phyloP scores from a whole-genome alignment of 1,139 yeast genomes.

The Sugiyamaella japonica region DNA sequence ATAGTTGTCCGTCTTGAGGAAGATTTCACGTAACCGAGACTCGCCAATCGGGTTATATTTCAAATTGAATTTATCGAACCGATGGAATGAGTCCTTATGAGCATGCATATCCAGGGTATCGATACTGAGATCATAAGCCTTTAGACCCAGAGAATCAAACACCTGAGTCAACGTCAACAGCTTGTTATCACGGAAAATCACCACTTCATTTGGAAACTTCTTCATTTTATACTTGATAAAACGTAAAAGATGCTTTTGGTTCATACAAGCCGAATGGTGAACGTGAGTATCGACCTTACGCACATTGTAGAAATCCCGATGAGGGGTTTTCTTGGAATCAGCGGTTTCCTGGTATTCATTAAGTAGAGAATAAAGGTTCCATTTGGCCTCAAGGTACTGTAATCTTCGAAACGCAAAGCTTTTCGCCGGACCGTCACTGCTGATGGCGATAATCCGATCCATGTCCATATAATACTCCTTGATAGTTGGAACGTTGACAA shows the following conservation, averaged over 20 bases:
- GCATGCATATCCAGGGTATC: slow-evolving; percentile 99
- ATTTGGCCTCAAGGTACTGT: slow-evolving; percentile 92
- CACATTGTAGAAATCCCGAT: slow-evolving; percentile 95
- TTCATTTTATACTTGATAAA: slow-evolving; percentile 89
- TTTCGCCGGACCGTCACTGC: slow-evolving; percentile 96
- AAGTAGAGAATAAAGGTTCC: slow-evolving; percentile 85
- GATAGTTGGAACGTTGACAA: slow-evolving; percentile 71
- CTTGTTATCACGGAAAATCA: slow-evolving; percentile 89
- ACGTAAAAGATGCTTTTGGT: slow-evolving; percentile 91
- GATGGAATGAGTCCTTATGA: slow-evolving; percentile 94
- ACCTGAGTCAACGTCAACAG: slow-evolving; percentile 85
- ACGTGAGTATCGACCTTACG: slow-evolving; percentile 99
- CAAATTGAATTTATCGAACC: slow-evolving; percentile 95
- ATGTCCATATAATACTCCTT: slow-evolving; percentile 82
- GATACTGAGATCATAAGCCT: slow-evolving; percentile 92
- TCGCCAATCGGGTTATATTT: slow-evolving; percentile 98
- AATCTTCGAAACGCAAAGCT: slow-evolving; percentile 93
- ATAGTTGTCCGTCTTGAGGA: slow-evolving; percentile 91
- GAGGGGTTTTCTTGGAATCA: slow-evolving; percentile 81
- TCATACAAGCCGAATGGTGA: slow-evolving; percentile 99
- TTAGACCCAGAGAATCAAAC: slow-evolving; percentile 81
- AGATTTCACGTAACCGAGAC: slow-evolving; percentile 92
- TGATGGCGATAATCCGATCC: slow-evolving; percentile 64
- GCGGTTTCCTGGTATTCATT: slow-evolving; percentile 93
- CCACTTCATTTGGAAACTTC: slow-evolving; percentile 81